Percentiles rank a stretch among this genome's conserved stretches.
These are phyloP conservation scores for Pseudonectria buxi DNA, from an alignment of 2,329 filamentous ascomycete genomes.

Conservation along the genomic window DNA sequence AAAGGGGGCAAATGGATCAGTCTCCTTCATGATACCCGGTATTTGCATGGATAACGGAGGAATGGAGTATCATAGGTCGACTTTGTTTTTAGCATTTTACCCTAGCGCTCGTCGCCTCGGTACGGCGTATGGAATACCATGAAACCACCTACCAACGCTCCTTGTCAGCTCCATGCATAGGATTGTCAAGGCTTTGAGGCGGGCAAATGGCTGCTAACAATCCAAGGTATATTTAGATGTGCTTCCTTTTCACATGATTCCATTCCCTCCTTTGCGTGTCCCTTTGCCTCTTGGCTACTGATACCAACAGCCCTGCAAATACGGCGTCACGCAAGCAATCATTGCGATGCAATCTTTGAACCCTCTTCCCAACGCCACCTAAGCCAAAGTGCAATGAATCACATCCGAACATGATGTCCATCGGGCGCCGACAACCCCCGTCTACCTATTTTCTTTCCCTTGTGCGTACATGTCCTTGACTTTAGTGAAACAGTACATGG, in stretches of 20 bases:
- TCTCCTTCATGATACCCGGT: conserved; percentile 18
- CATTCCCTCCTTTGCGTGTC: neutral
- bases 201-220: no score
- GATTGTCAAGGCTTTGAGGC: no score
- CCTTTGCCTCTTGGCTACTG: no score
- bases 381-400: conserved; percentile 13
- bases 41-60: conserved; percentile 21
- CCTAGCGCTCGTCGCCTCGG: no score
- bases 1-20: no score
- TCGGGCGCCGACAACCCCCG: no score
- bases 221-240: neutral
- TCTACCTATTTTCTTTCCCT: conserved; percentile 2
- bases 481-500: conserved; percentile 35
- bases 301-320: no score
- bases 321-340: conserved; percentile 4
- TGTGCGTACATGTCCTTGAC: neutral
- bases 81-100: neutral
- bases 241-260: conserved; percentile 1
- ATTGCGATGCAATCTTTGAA: conserved; percentile 6
- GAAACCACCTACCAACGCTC: no score
- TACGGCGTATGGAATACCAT: no score
- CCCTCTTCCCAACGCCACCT: conserved; percentile 20
- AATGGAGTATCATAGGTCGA: conserved; percentile 3
- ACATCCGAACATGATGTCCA: conserved; percentile 4
- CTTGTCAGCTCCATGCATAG: no score